Evolutionary conservation across 805 yeast genomes (phyloP), one percentile per base, ranked within the genome.

Genomic region (Candida sonorensis): DNA sequence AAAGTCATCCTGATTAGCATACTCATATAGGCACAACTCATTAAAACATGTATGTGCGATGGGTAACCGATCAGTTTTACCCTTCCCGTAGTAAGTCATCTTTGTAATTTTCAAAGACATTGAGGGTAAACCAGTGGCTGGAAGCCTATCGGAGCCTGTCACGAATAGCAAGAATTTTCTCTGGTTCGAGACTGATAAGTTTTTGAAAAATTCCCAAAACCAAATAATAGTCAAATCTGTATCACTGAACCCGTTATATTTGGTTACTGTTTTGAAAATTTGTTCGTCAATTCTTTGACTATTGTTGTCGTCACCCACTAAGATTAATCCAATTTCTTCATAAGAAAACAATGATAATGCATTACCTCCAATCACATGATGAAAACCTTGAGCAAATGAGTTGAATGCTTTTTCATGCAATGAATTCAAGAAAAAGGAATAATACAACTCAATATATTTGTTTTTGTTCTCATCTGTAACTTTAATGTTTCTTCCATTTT

Each of bases 1-100:
- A 33, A 92, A 59, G 40, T 72, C 74, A n/a, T 68, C 72, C 37
- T 63, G 61, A 5, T 71, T 51, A 10, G 57, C 44, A 53, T 90
- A 90, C 23, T 76, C 76, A 55, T 76, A 81, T 5, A 92, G 44
- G 34, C 90, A 81, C 16, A 90, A 53, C 61, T 90, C 95, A 51
- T 90, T 92, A 62, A 92, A 90, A 47, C 98, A 90, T 0, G 97
- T 92, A 51, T 90, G 97, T 0, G 97, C 86, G 11, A 81, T 62
- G 0, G 97, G 97, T 12, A 88, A 58, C 29, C 80, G 62, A 2
- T 69, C 64, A 20, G 62, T 61, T 10, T 24, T 7, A 10, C 30
- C 39, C 16, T 29, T 35, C 22, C 38, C 46, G n/a, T n/a, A n/a
- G n/a, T n/a, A n/a, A 6, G 30, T 35, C 10, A 62, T 46, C 34